These are phyloP conservation scores for Phoma sp. DNA, from an alignment of 2,329 filamentous ascomycete species.

Conservation along the genomic window DNA sequence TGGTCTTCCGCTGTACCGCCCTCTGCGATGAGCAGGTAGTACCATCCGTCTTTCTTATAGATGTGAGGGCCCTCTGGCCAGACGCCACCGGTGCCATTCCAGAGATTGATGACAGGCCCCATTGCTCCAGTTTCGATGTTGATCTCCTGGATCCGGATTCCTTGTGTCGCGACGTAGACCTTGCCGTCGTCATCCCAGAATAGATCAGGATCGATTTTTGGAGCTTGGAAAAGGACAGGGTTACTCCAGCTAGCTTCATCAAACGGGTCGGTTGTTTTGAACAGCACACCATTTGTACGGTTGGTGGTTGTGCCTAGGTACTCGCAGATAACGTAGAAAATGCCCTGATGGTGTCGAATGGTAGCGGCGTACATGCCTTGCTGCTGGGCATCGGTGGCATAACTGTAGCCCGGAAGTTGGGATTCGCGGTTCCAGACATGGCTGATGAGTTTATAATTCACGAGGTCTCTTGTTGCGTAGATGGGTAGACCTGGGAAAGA, in stretches of 20 bases:
- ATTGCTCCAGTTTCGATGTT: constrained; percentile 42
- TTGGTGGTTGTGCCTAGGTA: constrained; percentile 16
- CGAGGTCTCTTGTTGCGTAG: constrained; percentile 57
- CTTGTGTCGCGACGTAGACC: constrained; percentile 50
- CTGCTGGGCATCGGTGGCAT: constrained; percentile 8
- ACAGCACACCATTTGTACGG: constrained; percentile 15
- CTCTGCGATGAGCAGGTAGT: constrained; percentile 36
- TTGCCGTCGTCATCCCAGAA: constrained; percentile 65
- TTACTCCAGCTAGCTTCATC: constrained; percentile 31
- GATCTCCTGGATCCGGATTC: constrained; percentile 38
- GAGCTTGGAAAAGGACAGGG: constrained; percentile 36
- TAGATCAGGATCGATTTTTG: constrained; percentile 56
- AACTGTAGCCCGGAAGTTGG: constrained; percentile 20
- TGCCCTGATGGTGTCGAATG: constrained; percentile 29
- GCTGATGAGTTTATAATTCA: constrained; percentile 18
- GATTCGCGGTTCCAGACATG: constrained; percentile 25
- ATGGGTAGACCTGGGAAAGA: constrained; percentile 42
- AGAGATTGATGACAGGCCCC: constrained; percentile 33
- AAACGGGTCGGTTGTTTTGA: constrained; percentile 24
- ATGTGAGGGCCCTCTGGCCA: constrained; percentile 47
- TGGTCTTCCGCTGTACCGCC: constrained; percentile 45
- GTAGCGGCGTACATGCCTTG: constrained; percentile 33
- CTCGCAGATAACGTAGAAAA: constrained; percentile 28
- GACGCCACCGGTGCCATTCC: constrained; percentile 45
- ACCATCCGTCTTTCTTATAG: constrained; percentile 36